phyloP scores from a whole-genome alignment of 257 asterid species.

The Prunella vulgaris region DNA sequence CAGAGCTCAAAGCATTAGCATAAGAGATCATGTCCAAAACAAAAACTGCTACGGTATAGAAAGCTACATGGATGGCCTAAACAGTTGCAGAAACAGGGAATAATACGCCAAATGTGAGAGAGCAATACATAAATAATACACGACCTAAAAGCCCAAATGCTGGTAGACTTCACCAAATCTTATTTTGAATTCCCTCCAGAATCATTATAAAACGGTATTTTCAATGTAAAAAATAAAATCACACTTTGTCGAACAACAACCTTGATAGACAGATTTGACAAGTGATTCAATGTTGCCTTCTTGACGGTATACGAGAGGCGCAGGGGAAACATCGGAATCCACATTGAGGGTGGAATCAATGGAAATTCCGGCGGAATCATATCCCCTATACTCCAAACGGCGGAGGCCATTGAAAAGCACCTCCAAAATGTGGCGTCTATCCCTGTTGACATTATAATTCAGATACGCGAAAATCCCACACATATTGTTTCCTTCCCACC shows the following conservation, averaged over 20 bases:
- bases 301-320: conserved; percentile 69
- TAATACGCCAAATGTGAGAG: neutral
- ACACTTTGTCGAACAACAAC: conserved; percentile 18
- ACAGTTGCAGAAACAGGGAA: neutral
- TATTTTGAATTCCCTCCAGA: neutral
- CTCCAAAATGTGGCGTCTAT: conserved; percentile 74
- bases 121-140: neutral
- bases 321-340: conserved; percentile 19
- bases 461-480: conserved; percentile 96
- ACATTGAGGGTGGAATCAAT: conserved; percentile 41
- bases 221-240: too few species aligned
- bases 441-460: conserved; percentile 66
- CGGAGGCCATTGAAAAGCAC: conserved; percentile 54
- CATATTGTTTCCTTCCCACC: conserved; percentile 30
- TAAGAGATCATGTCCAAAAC: neutral
- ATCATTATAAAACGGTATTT: neutral
- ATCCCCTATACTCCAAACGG: conserved; percentile 96
- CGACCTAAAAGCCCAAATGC: neutral
- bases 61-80: neutral
- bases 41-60: neutral
- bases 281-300: conserved; percentile 86
- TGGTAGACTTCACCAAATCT: neutral
- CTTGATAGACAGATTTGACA: conserved; percentile 68
- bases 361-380: conserved; percentile 91
- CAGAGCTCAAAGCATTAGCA: neutral